phyloP scores from a whole-genome alignment of 1,139 yeast genomes.

The Yamadazyma pseudoaaseri region DNA sequence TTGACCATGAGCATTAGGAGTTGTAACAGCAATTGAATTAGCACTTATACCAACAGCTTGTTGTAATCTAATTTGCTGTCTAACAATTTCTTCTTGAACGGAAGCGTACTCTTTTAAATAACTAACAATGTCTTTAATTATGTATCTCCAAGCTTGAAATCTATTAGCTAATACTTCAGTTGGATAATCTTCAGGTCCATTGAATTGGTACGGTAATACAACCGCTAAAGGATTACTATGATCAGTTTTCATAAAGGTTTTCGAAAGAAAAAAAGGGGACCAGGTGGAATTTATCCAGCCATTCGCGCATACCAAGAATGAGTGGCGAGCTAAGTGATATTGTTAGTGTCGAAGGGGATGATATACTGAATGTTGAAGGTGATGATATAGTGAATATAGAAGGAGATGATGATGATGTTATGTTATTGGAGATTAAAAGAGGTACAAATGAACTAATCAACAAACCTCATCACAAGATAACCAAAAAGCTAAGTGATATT shows the following conservation, averaged over 20 bases:
- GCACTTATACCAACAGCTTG: constrained; percentile 60
- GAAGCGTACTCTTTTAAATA: constrained; percentile 79
- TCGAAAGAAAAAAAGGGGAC: constrained; percentile 1
- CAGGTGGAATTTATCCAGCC: not conserved
- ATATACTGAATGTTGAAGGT: not conserved
- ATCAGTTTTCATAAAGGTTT: constrained; percentile 16
- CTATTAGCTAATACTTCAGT: constrained; percentile 84
- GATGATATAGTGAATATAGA: not conserved
- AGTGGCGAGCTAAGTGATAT: not conserved
- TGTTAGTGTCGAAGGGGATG: not conserved
- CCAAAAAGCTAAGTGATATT: constrained; percentile 35
- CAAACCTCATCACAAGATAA: constrained; percentile 17
- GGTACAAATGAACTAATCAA: constrained; percentile 36
- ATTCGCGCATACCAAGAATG: constrained; percentile 1
- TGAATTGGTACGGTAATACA: constrained; percentile 36
- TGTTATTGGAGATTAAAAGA: constrained; percentile 36
- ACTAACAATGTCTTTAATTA: constrained; percentile 69
- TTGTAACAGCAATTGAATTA: constrained; percentile 14
- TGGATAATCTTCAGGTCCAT: constrained; percentile 49
- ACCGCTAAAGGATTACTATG: constrained; percentile 39
- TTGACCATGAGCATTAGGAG: constrained; percentile 4
- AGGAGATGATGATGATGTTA: constrained; percentile 30
- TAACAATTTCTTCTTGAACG: constrained; percentile 82
- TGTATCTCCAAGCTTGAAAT: constrained; percentile 82
- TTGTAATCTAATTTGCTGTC: constrained; percentile 79